Evolutionary conservation across 164 flowering plant species (phyloP).

Genomic region (Protea cynaroides): DNA sequence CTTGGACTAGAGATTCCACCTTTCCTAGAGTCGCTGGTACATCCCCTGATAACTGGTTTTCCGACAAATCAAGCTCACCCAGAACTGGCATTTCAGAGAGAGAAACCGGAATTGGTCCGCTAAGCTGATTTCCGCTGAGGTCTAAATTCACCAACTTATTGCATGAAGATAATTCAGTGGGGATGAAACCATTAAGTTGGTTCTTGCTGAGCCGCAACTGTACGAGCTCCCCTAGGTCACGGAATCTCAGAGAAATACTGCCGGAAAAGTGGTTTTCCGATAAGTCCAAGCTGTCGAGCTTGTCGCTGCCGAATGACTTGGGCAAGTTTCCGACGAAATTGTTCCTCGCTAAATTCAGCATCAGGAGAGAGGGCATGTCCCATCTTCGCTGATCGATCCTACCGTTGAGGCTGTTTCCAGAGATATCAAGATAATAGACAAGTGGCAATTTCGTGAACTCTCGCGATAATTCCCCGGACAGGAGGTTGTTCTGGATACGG

Average conservation of each 20-base stretch:
- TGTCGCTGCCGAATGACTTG: slow-evolving; percentile 35
- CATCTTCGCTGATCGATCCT: slow-evolving; percentile 36
- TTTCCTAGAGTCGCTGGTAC: slow-evolving; percentile 50
- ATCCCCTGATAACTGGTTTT: slow-evolving; percentile 53
- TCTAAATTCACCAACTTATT: slow-evolving; percentile 58
- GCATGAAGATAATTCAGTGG: slow-evolving; percentile 48
- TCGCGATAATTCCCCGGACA: slow-evolving; percentile 49
- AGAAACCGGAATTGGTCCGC: slow-evolving; percentile 47
- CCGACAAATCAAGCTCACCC: slow-evolving; percentile 60
- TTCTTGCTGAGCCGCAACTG: slow-evolving; percentile 46
- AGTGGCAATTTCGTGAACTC: slow-evolving; percentile 50
- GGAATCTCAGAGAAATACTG: slow-evolving; percentile 37
- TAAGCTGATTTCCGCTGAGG: slow-evolving; percentile 55
- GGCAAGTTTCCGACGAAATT: slow-evolving; percentile 56
- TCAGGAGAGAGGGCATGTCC: slow-evolving; percentile 64
- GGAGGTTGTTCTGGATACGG: slow-evolving; percentile 57
- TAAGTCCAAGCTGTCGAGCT: slow-evolving; percentile 58
- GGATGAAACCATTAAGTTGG: slow-evolving; percentile 56
- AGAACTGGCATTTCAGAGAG: slow-evolving; percentile 60
- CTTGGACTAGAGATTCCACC: slow-evolving; percentile 54
- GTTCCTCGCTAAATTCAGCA: slow-evolving; percentile 61
- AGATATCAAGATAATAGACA: slow-evolving; percentile 67
- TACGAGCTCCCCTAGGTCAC: slow-evolving; percentile 44
- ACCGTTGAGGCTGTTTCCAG: slow-evolving; percentile 59
- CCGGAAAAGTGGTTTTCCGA: slow-evolving; percentile 64